Percentiles rank a stretch among this genome's conserved stretches.
These are phyloP conservation scores for Colletotrichum lentis DNA, from an alignment of 2,329 filamentous ascomycete species.

Conservation along the genomic window DNA sequence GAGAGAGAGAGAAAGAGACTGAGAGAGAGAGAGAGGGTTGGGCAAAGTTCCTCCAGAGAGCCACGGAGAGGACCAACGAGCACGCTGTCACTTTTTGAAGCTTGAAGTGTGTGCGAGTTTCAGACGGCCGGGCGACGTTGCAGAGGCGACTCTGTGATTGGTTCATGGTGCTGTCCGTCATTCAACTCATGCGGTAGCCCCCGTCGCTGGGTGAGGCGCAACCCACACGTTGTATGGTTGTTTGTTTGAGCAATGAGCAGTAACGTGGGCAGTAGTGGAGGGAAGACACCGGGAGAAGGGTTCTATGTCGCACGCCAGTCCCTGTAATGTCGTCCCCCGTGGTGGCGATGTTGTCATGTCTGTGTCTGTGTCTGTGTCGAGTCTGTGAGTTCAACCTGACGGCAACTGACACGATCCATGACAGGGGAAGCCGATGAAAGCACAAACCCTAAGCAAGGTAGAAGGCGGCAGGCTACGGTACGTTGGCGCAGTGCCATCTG, in stretches of 20 bases:
- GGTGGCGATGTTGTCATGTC: background rate
- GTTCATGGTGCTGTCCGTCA: background rate
- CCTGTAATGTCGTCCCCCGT: background rate
- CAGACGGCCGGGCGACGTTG: constrained; percentile 30
- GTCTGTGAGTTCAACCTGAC: background rate
- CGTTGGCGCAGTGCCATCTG: no score
- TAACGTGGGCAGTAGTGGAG: background rate
- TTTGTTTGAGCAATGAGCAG: no score
- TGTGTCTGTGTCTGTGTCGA: background rate
- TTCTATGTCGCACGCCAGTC: background rate
- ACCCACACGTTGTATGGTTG: no score
- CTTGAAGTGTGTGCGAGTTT: constrained; percentile 21
- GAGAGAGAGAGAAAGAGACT: no score
- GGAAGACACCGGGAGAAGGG: constrained; percentile 2
- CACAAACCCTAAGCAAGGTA: background rate
- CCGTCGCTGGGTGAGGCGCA: background rate
- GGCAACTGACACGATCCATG: constrained; percentile 22
- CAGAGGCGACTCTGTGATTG: constrained; percentile 14
- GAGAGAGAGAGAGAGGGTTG: background rate
- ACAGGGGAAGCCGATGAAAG: constrained; percentile 1
- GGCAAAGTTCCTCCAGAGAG: background rate
- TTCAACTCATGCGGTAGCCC: background rate
- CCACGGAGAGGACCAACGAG: background rate
- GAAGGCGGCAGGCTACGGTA: no score
- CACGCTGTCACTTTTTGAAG: constrained; percentile 4